Evolutionary conservation across 257 asterid genomes (phyloP).

Genomic region (Ophiorrhiza pumila): DNA sequence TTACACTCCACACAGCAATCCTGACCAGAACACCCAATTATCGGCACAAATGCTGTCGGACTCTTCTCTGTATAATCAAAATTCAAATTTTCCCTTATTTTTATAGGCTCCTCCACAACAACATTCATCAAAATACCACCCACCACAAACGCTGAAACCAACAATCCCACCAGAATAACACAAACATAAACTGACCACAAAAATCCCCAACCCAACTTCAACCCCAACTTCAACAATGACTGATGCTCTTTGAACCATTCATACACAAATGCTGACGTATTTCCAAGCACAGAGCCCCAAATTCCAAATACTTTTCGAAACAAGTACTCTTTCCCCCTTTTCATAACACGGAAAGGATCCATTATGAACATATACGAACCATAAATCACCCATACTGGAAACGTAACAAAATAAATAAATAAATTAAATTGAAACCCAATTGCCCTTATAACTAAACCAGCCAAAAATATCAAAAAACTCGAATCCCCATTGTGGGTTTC

Average conservation of each 20-base stretch:
- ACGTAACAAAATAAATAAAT: slow-evolving; percentile 33
- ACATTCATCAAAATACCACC: slow-evolving; percentile 56
- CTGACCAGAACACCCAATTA: slow-evolving; percentile 32
- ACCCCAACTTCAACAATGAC: slow-evolving; percentile 57
- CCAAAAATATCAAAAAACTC: slow-evolving; percentile 35
- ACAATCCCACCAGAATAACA: slow-evolving; percentile 54
- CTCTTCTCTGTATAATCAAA: slow-evolving; percentile 83
- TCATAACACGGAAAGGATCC: slow-evolving; percentile 61
- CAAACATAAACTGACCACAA: slow-evolving; percentile 84
- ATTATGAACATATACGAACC: slow-evolving; percentile 51
- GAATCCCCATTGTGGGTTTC: slow-evolving; percentile 37
- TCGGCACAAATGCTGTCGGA: slow-evolving; percentile 73
- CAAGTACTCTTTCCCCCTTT: slow-evolving; percentile 32
- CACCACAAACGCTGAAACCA: slow-evolving; percentile 62
- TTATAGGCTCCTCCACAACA: slow-evolving; percentile 72
- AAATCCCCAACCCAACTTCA: slow-evolving; percentile 86
- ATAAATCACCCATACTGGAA: slow-evolving; percentile 51
- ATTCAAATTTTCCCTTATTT: slow-evolving; percentile 56
- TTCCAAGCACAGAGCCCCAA: slow-evolving; percentile 34
- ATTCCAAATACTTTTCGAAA: slow-evolving; percentile 25
- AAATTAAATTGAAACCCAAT: slow-evolving; percentile 50
- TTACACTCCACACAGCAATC: slow-evolving; percentile 33
- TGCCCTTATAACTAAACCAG: slow-evolving; percentile 50
- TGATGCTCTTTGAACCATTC: slow-evolving; percentile 61
- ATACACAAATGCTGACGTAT: slow-evolving; percentile 28